Base-by-base conservation (phyloP, 768 basidiomycete species). In the Russula griseocarnosa region DNA sequence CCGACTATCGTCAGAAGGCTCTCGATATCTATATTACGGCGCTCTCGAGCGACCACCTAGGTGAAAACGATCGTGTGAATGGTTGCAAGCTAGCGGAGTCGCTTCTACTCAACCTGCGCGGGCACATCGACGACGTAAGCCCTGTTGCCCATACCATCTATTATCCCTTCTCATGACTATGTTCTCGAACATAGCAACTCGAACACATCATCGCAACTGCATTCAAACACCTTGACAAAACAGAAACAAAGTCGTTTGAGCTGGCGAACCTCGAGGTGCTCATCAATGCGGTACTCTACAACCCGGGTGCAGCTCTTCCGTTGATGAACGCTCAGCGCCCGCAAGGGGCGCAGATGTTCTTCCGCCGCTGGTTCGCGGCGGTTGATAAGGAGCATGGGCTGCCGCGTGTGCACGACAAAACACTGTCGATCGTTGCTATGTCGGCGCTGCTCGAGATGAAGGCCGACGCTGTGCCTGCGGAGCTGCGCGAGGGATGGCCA, bases 351-450 rank as follows among this genome's bases (percentile, higher is more conserved):
- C 84, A 87, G 42, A 71, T 74, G n/a, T 92, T 95, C 79, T 93
- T 95, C 71, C 84, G 91, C 71, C 81, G 78, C 67, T 95, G 92
- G 92, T 94, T 94, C 72, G 81, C 75, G 13, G 83, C 84, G 13
- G 88, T 93, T 74, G 85, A 85, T 62, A 71, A 67, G 42, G 77
- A 80, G 36, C 77, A 73, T 28, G 81, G 79, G 54, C 80, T 94
- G 40, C 90, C 91, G 14, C 84, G 92, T 22, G 92, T 96, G 50
- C 92, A 96, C 71, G 92, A 95, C 76, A 93, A 94, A 82, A 92
- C 88, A 74, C 77, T 95, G 62, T 84, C 83, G 68, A 83, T 94
- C 61, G 72, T 90, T 62, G 85, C 92, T 11, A 73, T 95, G 61
- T 90, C 86, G 66, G 84, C 86, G 51, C 75, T 94, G 63, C 77